Evolutionary conservation across 768 basidiomycete species (phyloP).

Genomic region (Russula dissimulans): DNA sequence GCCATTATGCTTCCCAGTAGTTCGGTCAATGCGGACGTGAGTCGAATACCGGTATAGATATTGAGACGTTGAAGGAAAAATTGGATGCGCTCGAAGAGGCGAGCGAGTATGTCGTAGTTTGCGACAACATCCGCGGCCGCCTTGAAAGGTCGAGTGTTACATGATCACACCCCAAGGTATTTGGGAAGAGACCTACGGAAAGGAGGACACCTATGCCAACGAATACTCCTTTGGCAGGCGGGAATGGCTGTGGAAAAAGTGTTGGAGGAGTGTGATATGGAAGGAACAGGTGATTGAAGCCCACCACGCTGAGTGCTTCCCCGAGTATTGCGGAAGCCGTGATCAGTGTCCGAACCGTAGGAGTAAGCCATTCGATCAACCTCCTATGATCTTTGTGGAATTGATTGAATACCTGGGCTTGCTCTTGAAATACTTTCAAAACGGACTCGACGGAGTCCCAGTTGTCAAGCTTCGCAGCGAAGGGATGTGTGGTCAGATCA

Average conservation of each 20-base stretch:
- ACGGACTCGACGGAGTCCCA: not conserved
- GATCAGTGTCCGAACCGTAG: not conserved
- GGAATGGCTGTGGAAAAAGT: not conserved
- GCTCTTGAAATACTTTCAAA: not conserved
- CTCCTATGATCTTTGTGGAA: not conserved
- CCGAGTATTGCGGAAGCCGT: not conserved
- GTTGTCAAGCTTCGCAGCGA: not conserved
- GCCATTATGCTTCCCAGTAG: not conserved
- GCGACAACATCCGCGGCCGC: not conserved
- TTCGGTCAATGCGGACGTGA: not conserved
- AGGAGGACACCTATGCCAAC: not conserved
- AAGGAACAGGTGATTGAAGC: not conserved
- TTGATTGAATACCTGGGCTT: not conserved
- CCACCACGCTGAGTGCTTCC: not conserved
- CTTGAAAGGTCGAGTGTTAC: not conserved
- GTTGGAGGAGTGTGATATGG: not conserved
- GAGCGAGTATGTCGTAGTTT: not conserved
- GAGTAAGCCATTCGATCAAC: not conserved
- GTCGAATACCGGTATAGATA: not conserved
- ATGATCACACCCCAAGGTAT: no score
- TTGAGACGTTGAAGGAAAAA: not conserved
- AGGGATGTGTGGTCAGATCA: not conserved
- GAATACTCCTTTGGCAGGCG: not conserved
- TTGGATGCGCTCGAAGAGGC: not conserved
- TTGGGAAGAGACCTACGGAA: not conserved